A percentile compares a stretch with the other conserved stretches of the same genome.
phyloP scores from a whole-genome alignment of 768 basidiomycete species.

The Rhizopogon roseolus region DNA sequence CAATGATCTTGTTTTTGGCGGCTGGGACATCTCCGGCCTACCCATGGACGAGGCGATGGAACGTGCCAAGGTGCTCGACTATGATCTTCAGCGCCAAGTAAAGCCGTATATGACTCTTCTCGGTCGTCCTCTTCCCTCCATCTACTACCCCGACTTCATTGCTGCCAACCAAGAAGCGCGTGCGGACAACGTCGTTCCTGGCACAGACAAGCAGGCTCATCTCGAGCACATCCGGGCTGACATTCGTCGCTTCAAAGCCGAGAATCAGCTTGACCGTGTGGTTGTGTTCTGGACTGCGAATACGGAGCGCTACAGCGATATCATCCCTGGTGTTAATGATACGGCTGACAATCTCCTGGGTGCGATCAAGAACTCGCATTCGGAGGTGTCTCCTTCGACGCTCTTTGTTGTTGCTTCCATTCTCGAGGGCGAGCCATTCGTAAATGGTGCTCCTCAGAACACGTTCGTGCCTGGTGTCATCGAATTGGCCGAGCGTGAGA shows the following conservation, averaged over 20 bases:
- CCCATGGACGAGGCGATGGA: conserved; percentile 90
- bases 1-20: conserved; percentile 94
- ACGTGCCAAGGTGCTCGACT: conserved; percentile 91
- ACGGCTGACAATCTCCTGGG: conserved; percentile 83
- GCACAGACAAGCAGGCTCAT: conserved; percentile 83
- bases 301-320: conserved; percentile 95
- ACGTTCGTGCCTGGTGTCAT: conserved; percentile 97
- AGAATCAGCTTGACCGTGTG: conserved; percentile 79
- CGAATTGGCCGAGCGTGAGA: conserved; percentile 81
- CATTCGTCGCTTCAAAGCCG: conserved; percentile 87
- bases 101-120: conserved; percentile 77
- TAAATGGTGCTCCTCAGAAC: conserved; percentile 98
- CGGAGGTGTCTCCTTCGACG: conserved; percentile 94
- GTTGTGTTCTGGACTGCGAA: conserved; percentile 99
- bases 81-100: conserved; percentile 95
- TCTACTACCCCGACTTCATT: conserved; percentile 98
- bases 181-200: conserved; percentile 89
- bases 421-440: conserved; percentile 91
- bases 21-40: conserved; percentile 93
- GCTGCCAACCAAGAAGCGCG: conserved; percentile 96
- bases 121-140: conserved; percentile 83
- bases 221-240: conserved; percentile 90
- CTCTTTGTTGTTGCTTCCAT: conserved; percentile 94
- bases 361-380: conserved; percentile 80
- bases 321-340: conserved; percentile 94